These are phyloP conservation scores for Xylaria sp. DNA, from an alignment of 2,329 filamentous ascomycete genomes.

Conservation along the genomic window DNA sequence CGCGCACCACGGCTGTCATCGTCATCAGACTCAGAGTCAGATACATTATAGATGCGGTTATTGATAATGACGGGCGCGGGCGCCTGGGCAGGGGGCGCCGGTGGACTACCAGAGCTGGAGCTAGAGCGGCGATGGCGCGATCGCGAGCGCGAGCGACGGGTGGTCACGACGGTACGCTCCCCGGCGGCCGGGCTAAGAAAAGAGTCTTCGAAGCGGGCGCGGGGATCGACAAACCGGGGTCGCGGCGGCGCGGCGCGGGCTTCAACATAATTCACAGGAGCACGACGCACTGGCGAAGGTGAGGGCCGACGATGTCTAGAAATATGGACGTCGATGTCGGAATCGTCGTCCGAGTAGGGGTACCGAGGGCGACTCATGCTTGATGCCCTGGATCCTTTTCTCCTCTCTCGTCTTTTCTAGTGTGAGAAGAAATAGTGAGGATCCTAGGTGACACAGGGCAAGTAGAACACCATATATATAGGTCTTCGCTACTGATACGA, in stretches of 20 bases:
- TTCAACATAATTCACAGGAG: slow-evolving; percentile 59
- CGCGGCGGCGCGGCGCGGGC: slow-evolving; percentile 51
- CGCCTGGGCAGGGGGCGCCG: slow-evolving; percentile 41
- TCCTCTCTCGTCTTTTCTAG: background rate
- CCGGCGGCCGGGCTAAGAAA: slow-evolving; percentile 57
- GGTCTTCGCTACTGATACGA: slow-evolving; percentile 6
- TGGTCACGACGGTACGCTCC: slow-evolving; percentile 58
- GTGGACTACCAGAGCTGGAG: slow-evolving; percentile 49
- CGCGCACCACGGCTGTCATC: slow-evolving; percentile 49
- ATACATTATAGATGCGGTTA: slow-evolving; percentile 63
- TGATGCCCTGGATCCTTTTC: background rate
- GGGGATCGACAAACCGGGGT: slow-evolving; percentile 55
- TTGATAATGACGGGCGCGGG: slow-evolving; percentile 65
- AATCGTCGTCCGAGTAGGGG: slow-evolving; percentile 61
- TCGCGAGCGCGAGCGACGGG: slow-evolving; percentile 56
- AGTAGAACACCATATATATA: slow-evolving; percentile 1
- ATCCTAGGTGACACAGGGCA: background rate
- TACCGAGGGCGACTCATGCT: slow-evolving; percentile 47
- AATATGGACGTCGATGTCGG: slow-evolving; percentile 64
- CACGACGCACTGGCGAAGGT: slow-evolving; percentile 47
- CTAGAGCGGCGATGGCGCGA: slow-evolving; percentile 60
- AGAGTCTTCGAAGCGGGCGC: slow-evolving; percentile 46
- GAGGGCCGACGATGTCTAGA: slow-evolving; percentile 53
- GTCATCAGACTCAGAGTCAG: slow-evolving; percentile 53
- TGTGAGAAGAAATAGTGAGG: background rate